Conservation (phyloP, 2,329 filamentous ascomycete genomes). For the Magnaporthales sp. region DNA sequence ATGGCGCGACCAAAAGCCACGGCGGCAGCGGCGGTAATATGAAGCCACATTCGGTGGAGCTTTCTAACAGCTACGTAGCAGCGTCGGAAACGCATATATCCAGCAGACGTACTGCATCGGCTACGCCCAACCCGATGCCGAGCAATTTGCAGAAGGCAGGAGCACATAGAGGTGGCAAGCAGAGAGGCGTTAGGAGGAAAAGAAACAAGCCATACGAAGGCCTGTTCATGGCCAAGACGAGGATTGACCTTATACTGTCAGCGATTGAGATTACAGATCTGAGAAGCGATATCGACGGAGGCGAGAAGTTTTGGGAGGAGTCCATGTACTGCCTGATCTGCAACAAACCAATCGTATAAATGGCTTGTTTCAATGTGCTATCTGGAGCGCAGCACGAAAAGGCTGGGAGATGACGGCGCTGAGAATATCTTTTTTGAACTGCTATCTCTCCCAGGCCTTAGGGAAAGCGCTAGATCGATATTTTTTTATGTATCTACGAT, state of each 20-base stretch:
- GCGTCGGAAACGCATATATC: neutral
- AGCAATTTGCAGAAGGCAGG: conserved; percentile 6
- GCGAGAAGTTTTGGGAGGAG: conserved; percentile 45
- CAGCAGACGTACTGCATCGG: neutral
- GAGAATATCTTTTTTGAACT: too few species aligned
- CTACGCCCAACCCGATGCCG: neutral
- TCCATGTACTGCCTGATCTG: conserved; percentile 42
- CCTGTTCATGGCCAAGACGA: conserved; percentile 40
- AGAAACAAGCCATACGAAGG: conserved; percentile 37
- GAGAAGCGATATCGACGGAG: conserved; percentile 34
- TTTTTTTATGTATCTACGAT: too few species aligned
- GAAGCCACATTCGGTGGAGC: conserved; percentile 19
- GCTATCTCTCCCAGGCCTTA: too few species aligned
- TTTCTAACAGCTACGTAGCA: conserved; percentile 12
- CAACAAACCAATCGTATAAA: conserved; percentile 26
- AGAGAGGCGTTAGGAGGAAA: conserved; percentile 3
- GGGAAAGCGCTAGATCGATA: too few species aligned
- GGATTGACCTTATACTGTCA: conserved; percentile 37
- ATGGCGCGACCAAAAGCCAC: too few species aligned
- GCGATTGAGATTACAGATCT: conserved; percentile 44
- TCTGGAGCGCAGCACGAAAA: too few species aligned
- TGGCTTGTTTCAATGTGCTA: too few species aligned
- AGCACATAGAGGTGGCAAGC: too few species aligned
- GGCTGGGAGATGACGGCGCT: too few species aligned
- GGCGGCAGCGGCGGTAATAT: too few species aligned